Conservation (phyloP, 1,284 basidiomycete species). For the Cryptococcus sp. region DNA sequence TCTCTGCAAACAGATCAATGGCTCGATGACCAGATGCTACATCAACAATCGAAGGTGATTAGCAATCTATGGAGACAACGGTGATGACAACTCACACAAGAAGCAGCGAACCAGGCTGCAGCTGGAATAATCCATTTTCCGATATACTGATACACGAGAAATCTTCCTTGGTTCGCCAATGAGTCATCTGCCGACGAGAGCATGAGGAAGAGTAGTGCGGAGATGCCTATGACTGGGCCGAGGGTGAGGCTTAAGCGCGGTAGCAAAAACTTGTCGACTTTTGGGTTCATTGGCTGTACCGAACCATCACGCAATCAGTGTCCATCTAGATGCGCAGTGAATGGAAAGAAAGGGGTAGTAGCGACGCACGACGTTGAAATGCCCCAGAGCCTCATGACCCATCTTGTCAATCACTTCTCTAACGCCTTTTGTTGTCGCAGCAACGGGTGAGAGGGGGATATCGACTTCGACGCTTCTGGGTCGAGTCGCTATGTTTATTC, state of each 20-base stretch:
- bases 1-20: constrained; percentile 14
- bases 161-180: constrained; percentile 4
- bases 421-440: constrained; percentile 4
- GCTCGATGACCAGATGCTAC: constrained; percentile 26
- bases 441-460: constrained; percentile 9
- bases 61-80: not conserved
- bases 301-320: not conserved
- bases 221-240: constrained; percentile 5
- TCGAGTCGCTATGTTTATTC: constrained; percentile 12
- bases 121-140: constrained; percentile 24
- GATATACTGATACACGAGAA: constrained; percentile 11
- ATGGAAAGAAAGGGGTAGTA: not conserved
- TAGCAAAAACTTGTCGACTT: constrained; percentile 7
- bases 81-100: constrained; percentile 28
- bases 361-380: constrained; percentile 23
- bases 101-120: constrained; percentile 20
- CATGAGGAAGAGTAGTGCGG: constrained; percentile 11
- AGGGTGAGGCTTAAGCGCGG: constrained; percentile 4
- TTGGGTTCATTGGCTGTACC: constrained; percentile 14
- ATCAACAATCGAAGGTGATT: not conserved
- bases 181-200: constrained; percentile 3
- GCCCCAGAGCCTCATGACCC: constrained; percentile 12
- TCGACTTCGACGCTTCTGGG: constrained; percentile 14
- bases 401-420: constrained; percentile 11
- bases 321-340: not conserved